Conservation (phyloP, 2,329 filamentous ascomycete genomes). For the Claviceps arundinis region DNA sequence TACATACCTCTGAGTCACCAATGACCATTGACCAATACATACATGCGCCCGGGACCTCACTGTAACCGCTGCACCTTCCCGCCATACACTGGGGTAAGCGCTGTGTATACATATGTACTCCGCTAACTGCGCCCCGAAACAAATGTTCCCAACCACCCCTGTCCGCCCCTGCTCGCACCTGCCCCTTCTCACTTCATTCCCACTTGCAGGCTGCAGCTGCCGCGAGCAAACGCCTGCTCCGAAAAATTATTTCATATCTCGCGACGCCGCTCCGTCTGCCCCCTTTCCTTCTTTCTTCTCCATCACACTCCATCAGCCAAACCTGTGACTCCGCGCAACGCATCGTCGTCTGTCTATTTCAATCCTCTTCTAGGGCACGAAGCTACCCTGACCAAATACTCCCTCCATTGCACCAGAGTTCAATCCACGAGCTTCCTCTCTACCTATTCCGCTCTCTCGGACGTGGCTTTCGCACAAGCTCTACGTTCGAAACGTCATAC, state of each 20-base stretch:
- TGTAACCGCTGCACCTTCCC: no score
- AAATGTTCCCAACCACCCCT: not conserved
- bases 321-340: conserved; percentile 34
- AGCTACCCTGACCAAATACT: conserved; percentile 61
- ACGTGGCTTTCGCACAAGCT: conserved; percentile 27
- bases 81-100: no score
- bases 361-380: conserved; percentile 63
- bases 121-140: no score
- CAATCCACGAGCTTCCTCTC: conserved; percentile 28
- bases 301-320: conserved; percentile 31
- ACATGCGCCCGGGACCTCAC: no score
- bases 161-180: not conserved
- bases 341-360: conserved; percentile 31
- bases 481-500: conserved; percentile 27
- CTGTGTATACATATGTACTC: no score
- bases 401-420: conserved; percentile 60
- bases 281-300: conserved; percentile 19
- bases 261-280: conserved; percentile 15
- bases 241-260: conserved; percentile 28
- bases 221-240: conserved; percentile 7
- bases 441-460: conserved; percentile 21
- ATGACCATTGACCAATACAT: no score
- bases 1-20: no score
- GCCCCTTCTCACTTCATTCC: not conserved
- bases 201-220: conserved; percentile 4